These are phyloP conservation scores for Theobroma cacao DNA, from an alignment of 345 rosid genomes.

Conservation along the genomic window DNA sequence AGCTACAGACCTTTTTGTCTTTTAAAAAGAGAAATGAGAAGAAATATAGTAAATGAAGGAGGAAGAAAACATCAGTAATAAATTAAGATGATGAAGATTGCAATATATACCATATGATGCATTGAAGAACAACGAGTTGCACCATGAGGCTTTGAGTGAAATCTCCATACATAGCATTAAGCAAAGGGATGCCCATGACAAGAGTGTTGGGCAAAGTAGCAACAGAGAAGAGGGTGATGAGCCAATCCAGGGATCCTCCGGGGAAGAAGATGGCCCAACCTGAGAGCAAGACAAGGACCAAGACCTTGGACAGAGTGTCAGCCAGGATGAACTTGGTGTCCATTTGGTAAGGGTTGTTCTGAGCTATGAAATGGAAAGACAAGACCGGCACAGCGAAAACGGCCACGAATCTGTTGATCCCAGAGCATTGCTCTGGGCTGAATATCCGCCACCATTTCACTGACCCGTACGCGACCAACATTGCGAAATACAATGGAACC, in stretches of 20 bases:
- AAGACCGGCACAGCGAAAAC: slow-evolving; percentile 50
- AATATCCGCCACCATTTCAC: slow-evolving; percentile 58
- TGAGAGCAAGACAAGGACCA: slow-evolving; percentile 29
- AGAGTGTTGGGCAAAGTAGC: slow-evolving; percentile 54
- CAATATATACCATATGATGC: slow-evolving; percentile 41
- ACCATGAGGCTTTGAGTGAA: slow-evolving; percentile 54
- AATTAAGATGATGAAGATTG: background rate
- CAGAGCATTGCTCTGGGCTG: slow-evolving; percentile 49
- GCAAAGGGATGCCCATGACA: slow-evolving; percentile 60
- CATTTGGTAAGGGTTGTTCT: slow-evolving; percentile 50
- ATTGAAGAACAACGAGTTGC: slow-evolving; percentile 51
- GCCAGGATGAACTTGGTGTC: slow-evolving; percentile 47
- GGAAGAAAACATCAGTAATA: background rate
- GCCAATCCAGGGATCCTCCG: slow-evolving; percentile 47
- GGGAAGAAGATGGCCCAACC: slow-evolving; percentile 27
- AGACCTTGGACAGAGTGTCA: slow-evolving; percentile 38
- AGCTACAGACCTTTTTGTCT: background rate
- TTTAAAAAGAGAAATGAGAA: too few species aligned
- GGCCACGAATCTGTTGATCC: slow-evolving; percentile 50
- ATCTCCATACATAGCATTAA: slow-evolving; percentile 51
- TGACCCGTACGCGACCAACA: slow-evolving; percentile 45
- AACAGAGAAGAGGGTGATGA: slow-evolving; percentile 49
- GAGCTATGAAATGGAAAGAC: slow-evolving; percentile 52
- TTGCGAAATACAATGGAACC: slow-evolving; percentile 42
- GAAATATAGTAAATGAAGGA: background rate